Evolutionary conservation across 139 green algal genomes (phyloP).

Genomic region (Tetratostichococcus sp.): DNA sequence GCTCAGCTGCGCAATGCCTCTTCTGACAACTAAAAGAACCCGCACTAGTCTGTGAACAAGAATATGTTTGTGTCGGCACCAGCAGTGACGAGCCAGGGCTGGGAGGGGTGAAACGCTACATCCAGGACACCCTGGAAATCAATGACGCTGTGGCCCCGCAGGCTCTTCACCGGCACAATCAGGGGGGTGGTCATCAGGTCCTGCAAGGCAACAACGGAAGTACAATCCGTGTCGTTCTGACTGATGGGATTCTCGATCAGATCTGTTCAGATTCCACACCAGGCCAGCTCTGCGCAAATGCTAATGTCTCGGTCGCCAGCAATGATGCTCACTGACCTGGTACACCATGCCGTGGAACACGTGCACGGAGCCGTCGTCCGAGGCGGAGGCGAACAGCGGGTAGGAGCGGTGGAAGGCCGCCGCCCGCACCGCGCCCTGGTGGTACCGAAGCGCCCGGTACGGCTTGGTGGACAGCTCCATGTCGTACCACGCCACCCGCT

Average conservation of each 20-base stretch:
- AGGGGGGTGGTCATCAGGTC: constrained; percentile 95
- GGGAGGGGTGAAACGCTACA: constrained; percentile 87
- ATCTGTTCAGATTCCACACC: too few relatives aligned
- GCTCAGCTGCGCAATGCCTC: too few relatives aligned
- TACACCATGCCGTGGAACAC: constrained; percentile 97
- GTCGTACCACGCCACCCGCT: constrained; percentile 90
- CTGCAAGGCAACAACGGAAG: neutral
- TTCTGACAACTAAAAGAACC: neutral
- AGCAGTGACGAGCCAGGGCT: constrained; percentile 95
- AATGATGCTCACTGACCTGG: too few relatives aligned
- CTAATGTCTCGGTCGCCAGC: too few relatives aligned
- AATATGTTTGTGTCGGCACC: constrained; percentile 72
- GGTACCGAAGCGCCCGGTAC: constrained; percentile 85
- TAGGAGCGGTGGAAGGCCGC: constrained; percentile 87
- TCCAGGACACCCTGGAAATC: constrained; percentile 69
- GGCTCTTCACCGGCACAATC: constrained; percentile 80
- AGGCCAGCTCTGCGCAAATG: too few relatives aligned
- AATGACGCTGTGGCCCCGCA: constrained; percentile 33
- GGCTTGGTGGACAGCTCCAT: constrained; percentile 91
- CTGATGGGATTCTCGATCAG: too few relatives aligned
- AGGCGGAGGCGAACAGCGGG: constrained; percentile 84
- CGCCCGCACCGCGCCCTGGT: constrained; percentile 59
- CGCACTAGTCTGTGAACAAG: constrained; percentile 54
- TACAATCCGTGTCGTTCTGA: too few relatives aligned
- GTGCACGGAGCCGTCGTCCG: constrained; percentile 79